Percentiles rank a stretch among this genome's conserved stretches.
phyloP scores from a whole-genome alignment of 768 basidiomycete genomes.

The Galerina sulciceps region DNA sequence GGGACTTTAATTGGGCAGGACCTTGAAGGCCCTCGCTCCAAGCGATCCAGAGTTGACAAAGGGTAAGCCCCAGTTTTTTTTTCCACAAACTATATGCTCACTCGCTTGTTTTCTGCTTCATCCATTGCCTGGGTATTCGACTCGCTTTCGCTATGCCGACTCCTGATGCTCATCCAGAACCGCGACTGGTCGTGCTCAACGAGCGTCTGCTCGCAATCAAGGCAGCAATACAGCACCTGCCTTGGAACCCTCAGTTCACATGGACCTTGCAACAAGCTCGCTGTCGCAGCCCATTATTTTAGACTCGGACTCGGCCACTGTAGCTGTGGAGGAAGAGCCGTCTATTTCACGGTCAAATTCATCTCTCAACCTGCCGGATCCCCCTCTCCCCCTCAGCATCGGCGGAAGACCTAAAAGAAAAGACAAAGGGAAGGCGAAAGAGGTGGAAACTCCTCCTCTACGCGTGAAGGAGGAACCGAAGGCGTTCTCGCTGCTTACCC shows the following conservation, averaged over 20 bases:
- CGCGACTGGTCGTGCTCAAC: constrained; percentile 70
- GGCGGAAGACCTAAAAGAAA: constrained; percentile 42
- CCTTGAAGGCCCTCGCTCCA: constrained; percentile 68
- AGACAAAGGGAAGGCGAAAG: constrained; percentile 62
- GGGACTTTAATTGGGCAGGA: constrained; percentile 68
- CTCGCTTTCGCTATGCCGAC: constrained; percentile 29
- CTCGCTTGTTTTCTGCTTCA: constrained; percentile 16
- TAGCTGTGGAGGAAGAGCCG: constrained; percentile 62
- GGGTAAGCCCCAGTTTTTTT: constrained; percentile 52
- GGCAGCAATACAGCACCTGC: constrained; percentile 47
- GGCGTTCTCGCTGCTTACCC: constrained; percentile 44
- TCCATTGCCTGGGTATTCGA: constrained; percentile 17
- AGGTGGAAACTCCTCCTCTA: constrained; percentile 40
- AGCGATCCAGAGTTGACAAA: constrained; percentile 76
- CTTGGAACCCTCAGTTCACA: constrained; percentile 37
- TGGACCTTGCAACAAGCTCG: constrained; percentile 42
- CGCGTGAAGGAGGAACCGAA: constrained; percentile 60
- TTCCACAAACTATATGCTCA: constrained; percentile 20
- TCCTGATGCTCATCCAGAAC: constrained; percentile 41
- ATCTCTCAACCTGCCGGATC: constrained; percentile 42
- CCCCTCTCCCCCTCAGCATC: constrained; percentile 18
- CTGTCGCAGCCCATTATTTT: constrained; percentile 45
- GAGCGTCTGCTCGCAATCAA: constrained; percentile 71
- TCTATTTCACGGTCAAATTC: constrained; percentile 71
- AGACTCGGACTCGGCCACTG: constrained; percentile 56